Evolutionary conservation across 257 asterid genomes (phyloP).

Genomic region (Capsicum pubescens): DNA sequence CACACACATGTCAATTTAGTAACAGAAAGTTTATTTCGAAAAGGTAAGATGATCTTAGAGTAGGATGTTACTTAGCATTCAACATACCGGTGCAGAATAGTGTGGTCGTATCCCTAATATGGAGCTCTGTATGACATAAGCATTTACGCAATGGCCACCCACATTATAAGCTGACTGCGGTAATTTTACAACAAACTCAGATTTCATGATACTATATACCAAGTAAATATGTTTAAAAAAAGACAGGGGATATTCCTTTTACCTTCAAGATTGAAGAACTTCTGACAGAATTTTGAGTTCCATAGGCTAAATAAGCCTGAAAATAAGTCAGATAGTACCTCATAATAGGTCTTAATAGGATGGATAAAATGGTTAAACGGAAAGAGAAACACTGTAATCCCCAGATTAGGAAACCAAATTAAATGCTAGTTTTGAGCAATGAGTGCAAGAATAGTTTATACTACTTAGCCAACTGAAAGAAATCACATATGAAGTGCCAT

Average conservation of each 20-base stretch:
- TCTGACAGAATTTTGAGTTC: constrained; percentile 72
- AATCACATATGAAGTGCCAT: background rate
- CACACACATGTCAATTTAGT: constrained; percentile 25
- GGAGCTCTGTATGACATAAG: constrained; percentile 74
- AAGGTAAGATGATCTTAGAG: constrained; percentile 16
- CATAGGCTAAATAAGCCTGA: constrained; percentile 94
- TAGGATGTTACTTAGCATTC: constrained; percentile 27
- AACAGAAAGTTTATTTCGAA: background rate
- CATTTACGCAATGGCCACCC: constrained; percentile 83
- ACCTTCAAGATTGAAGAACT: constrained; percentile 75
- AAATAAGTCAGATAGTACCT: constrained; percentile 24
- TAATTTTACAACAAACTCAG: constrained; percentile 16
- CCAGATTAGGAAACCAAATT: constrained; percentile 12
- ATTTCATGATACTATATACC: constrained; percentile 24
- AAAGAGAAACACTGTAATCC: background rate
- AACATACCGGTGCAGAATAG: constrained; percentile 75
- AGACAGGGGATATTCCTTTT: constrained; percentile 7
- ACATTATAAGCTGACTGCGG: constrained; percentile 84
- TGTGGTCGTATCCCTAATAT: constrained; percentile 82
- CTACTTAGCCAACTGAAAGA: constrained; percentile 5
- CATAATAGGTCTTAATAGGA: background rate
- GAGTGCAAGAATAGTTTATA: background rate
- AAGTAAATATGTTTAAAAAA: background rate
- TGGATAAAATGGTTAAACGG: background rate
- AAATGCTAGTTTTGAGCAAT: constrained; percentile 6